Evolutionary conservation across 2,329 filamentous ascomycete genomes (phyloP).

Genomic region (Pseudogymnoascus sp.): DNA sequence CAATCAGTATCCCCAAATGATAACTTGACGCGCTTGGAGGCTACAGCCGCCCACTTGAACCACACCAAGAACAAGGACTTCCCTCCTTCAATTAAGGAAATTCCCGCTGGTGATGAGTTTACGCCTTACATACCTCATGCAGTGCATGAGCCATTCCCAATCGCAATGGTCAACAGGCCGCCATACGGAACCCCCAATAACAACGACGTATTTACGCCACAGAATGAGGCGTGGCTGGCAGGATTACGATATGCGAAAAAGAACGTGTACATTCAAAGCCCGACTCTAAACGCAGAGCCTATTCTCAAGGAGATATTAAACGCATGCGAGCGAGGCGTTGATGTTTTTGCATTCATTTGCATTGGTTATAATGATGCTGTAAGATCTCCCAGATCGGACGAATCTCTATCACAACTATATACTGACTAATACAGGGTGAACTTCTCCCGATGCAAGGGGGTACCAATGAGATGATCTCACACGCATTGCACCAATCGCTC

Average conservation of each 20-base stretch:
- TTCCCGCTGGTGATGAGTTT: conserved; percentile 49
- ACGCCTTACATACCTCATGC: conserved; percentile 58
- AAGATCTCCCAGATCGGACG: conserved; percentile 23
- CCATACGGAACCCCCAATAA: conserved; percentile 62
- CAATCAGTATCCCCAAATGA: conserved; percentile 44
- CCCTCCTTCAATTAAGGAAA: conserved; percentile 47
- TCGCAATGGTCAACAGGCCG: conserved; percentile 64
- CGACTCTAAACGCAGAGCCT: conserved; percentile 67
- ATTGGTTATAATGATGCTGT: conserved; percentile 71
- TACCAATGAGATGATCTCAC: conserved; percentile 65
- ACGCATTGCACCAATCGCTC: conserved; percentile 52
- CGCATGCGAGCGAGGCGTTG: conserved; percentile 61
- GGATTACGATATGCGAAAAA: conserved; percentile 57
- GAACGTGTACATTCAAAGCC: conserved; percentile 71
- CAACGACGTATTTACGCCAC: conserved; percentile 56
- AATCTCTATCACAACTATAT: background rate
- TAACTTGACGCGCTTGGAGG: conserved; percentile 49
- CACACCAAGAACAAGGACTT: conserved; percentile 49
- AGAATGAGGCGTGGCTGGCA: conserved; percentile 70
- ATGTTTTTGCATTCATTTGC: conserved; percentile 66
- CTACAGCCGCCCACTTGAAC: conserved; percentile 61
- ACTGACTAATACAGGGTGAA: conserved; percentile 48
- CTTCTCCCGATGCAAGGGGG: conserved; percentile 70
- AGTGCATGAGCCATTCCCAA: conserved; percentile 53
- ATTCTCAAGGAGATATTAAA: conserved; percentile 57